phyloP scores from a whole-genome alignment of 495 filamentous ascomycete genomes.

The Platismatia glauca region DNA sequence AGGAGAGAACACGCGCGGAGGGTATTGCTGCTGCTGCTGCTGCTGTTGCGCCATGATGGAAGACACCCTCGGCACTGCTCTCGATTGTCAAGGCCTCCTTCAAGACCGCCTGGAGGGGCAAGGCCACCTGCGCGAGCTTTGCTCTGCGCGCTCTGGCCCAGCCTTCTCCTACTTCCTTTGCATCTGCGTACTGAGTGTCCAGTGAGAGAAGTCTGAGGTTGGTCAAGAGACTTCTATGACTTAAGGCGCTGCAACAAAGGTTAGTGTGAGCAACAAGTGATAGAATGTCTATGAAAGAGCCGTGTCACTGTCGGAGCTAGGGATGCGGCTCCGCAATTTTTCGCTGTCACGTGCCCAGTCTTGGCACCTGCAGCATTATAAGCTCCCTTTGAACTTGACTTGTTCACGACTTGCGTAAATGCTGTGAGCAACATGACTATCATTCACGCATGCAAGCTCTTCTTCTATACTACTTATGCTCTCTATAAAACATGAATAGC shows the following conservation, averaged over 20 bases:
- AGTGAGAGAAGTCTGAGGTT: background rate
- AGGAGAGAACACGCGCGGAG: constrained; percentile 45
- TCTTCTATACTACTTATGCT: background rate
- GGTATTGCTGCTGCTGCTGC: constrained; percentile 33
- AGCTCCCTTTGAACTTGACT: background rate
- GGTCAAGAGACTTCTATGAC: background rate
- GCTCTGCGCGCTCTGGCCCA: constrained; percentile 15
- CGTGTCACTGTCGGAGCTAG: background rate
- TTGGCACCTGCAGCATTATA: background rate
- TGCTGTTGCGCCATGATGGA: constrained; percentile 55
- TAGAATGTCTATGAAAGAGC: background rate
- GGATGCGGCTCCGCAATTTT: constrained; percentile 15
- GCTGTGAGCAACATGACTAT: background rate
- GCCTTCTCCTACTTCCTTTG: constrained; percentile 2
- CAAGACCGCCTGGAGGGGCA: constrained; percentile 14
- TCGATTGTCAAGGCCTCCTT: background rate
- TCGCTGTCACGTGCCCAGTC: background rate
- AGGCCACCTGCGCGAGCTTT: constrained; percentile 18
- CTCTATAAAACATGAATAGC: background rate
- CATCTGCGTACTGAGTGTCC: constrained; percentile 2
- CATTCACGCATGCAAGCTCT: background rate
- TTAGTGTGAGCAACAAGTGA: background rate
- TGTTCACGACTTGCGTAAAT: background rate
- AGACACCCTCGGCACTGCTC: background rate
- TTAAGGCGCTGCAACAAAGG: background rate